Conservation (phyloP, 1,284 basidiomycete species). For the Violaceomyces palustris region DNA sequence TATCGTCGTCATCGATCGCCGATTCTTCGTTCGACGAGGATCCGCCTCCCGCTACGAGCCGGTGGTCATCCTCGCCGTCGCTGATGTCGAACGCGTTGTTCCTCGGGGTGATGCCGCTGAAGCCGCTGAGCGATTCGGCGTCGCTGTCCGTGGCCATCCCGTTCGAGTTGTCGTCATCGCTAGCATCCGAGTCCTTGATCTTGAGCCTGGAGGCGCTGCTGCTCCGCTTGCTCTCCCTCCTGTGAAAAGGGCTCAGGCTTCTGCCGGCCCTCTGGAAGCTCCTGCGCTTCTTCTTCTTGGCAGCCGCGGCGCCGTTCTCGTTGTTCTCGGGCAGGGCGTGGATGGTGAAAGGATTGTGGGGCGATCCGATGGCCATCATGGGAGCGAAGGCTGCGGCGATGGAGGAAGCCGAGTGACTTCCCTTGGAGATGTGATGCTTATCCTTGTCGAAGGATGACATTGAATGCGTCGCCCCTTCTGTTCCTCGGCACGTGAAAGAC, state of each 20-base stretch:
- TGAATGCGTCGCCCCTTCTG: too few relatives aligned
- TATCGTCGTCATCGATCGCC: slow-evolving; percentile 4
- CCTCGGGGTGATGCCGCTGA: slow-evolving; percentile 23
- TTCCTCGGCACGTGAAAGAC: too few relatives aligned
- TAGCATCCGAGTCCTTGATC: slow-evolving; percentile 1
- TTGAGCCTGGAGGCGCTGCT: background rate
- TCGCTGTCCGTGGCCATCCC: slow-evolving; percentile 23
- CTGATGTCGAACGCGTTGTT: slow-evolving; percentile 33
- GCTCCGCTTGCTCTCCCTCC: background rate
- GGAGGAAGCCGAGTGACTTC: background rate
- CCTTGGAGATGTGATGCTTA: too few relatives aligned
- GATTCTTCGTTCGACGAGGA: background rate
- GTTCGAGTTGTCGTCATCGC: background rate
- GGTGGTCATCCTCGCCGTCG: slow-evolving; percentile 11
- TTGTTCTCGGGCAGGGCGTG: background rate
- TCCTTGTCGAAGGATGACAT: background rate
- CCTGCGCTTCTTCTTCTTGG: slow-evolving; percentile 1
- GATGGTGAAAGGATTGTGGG: background rate
- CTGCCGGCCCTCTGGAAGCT: slow-evolving; percentile 3
- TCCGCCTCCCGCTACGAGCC: background rate
- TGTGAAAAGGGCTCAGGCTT: slow-evolving; percentile 5
- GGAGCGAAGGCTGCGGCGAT: background rate
- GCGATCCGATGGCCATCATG: background rate
- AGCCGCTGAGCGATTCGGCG: slow-evolving; percentile 19
- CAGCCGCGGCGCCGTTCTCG: background rate